Conservation (phyloP, 176 grass and related monocot genomes). For the Carex parvula region DNA sequence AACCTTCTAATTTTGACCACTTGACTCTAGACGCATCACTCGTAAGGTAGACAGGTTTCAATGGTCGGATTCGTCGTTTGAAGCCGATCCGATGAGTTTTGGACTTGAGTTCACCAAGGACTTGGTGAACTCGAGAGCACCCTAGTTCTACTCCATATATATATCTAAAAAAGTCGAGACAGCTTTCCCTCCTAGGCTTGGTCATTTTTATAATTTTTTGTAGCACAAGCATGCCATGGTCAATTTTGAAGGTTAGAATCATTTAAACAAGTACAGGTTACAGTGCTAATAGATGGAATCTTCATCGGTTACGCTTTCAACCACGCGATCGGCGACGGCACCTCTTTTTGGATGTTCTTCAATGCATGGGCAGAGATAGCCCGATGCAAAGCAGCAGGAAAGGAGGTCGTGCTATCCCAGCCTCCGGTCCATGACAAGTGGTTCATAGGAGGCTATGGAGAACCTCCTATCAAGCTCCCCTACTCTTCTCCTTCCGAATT, state of each 20-base stretch:
- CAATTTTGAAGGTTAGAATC: neutral
- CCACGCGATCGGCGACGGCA: constrained; percentile 35
- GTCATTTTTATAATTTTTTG: neutral
- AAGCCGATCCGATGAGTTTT: too few species aligned
- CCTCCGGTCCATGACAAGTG: constrained; percentile 12
- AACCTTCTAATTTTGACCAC: too few species aligned
- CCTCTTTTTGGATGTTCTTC: constrained; percentile 38
- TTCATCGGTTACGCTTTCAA: constrained; percentile 31
- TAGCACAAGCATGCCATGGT: neutral
- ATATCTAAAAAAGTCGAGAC: too few species aligned
- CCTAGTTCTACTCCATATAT: too few species aligned
- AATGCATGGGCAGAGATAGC: constrained; percentile 52
- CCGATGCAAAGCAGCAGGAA: constrained; percentile 24
- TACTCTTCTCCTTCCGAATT: constrained; percentile 9
- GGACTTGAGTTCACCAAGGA: too few species aligned
- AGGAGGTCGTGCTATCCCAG: constrained; percentile 13
- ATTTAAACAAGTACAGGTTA: constrained; percentile 4
- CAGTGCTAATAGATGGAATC: constrained; percentile 27
- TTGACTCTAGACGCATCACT: too few species aligned
- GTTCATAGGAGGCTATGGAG: constrained; percentile 38
- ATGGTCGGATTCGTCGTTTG: too few species aligned
- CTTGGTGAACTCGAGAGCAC: too few species aligned
- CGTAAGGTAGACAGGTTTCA: too few species aligned
- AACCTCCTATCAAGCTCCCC: constrained; percentile 18
- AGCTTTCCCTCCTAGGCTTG: too few species aligned